Evolutionary conservation across 176 grass and related monocot genomes (phyloP), one percentile per base, ranked within the genome.

Genomic region (Oryza meridionalis): DNA sequence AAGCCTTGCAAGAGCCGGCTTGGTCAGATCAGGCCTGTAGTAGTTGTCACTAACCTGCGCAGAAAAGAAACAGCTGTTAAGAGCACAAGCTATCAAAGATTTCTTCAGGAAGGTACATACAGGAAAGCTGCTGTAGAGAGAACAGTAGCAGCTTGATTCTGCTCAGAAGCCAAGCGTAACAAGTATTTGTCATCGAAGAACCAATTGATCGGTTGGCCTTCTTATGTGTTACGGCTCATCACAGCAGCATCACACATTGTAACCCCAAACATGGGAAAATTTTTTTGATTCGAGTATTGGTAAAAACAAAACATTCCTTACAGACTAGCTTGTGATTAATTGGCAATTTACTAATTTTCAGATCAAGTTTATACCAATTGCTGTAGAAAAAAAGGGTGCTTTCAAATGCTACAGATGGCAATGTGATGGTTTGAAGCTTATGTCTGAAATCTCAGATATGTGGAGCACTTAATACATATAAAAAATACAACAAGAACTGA

Each of bases 111-210:
- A 19, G 1, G 31, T 5, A 50, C 0, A 76, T 5, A 24, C 0
- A 61, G 47, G 2, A 62, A 31, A 1, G 40, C 43, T 35, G 32
- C 9, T 32, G 38, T 53, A 42, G 5, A 69, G 6, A 69, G 3
- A 59, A n/a, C 19, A 21, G 9, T 21, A 11, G 58, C 14, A 9
- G 10, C 2, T 53, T 53, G 38, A 43, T 55, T 38, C 3, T 77
- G 78, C 90, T 92, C 93, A 95, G 87, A 95, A 95, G 93, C 90
- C 90, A 92, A 94, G 93, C 90, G 87, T 92, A 88, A 90, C 86
- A 90, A 82, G 47, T 14, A 80, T 76, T 90, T 84, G 84, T 68
- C 26, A 78, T 69, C 0, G 80, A 87, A 91, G 83, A 86, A 70
- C 90, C 90, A 90, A 66, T 85, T 81, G 76, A 76, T 82, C 19